Evolutionary conservation across 2,329 filamentous ascomycete species (phyloP).

Genomic region (Botrytis pseudocinerea): DNA sequence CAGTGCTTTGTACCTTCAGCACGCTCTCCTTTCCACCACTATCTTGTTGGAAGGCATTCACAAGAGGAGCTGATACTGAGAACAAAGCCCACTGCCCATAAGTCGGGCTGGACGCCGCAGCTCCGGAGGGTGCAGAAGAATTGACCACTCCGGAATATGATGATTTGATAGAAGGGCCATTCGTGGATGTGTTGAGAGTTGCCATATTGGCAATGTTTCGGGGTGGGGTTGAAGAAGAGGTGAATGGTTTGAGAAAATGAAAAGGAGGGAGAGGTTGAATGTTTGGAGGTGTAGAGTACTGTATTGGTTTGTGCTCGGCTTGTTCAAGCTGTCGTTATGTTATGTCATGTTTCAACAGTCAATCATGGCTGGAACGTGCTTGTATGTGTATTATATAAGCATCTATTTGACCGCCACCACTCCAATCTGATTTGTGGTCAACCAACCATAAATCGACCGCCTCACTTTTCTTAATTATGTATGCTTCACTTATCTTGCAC

Average conservation of each 20-base stretch:
- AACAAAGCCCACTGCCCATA: conserved; percentile 93
- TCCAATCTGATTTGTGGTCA: neutral
- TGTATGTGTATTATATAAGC: conserved; percentile 8
- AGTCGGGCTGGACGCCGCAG: conserved; percentile 69
- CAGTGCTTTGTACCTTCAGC: conserved; percentile 88
- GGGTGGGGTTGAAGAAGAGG: neutral
- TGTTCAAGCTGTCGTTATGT: conserved; percentile 17
- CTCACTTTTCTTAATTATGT: conserved; percentile 14
- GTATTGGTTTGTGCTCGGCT: conserved; percentile 18
- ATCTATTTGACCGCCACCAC: conserved; percentile 18
- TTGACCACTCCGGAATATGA: conserved; percentile 73
- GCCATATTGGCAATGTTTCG: conserved; percentile 57
- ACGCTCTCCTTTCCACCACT: conserved; percentile 85
- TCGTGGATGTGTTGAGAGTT: conserved; percentile 75
- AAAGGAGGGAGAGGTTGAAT: neutral
- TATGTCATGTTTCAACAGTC: conserved; percentile 16
- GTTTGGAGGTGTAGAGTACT: conserved; percentile 5
- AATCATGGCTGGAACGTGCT: conserved; percentile 13
- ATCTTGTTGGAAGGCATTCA: conserved; percentile 88
- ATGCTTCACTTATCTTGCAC: conserved; percentile 10
- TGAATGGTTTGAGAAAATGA: neutral
- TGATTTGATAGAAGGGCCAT: conserved; percentile 81
- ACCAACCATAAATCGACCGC: conserved; percentile 17
- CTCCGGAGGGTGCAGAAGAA: conserved; percentile 55
- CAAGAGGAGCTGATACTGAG: conserved; percentile 85